Evolutionary conservation across 371 early-diverging fungal genomes (phyloP), one percentile per base, ranked within the genome.

Genomic region (Circinella umbellata): DNA sequence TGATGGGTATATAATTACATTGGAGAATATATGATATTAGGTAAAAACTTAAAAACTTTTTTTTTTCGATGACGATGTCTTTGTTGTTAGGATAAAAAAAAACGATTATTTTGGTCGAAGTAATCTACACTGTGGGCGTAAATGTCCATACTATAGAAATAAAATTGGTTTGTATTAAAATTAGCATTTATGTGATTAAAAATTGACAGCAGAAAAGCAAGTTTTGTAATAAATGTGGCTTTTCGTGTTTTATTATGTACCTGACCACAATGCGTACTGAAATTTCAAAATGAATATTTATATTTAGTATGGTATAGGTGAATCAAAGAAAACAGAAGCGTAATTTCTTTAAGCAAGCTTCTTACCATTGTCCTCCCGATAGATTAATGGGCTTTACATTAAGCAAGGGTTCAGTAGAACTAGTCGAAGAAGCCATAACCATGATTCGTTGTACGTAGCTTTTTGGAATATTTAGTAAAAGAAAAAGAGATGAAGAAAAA

Each of bases 331-430:
- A 27, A 27, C 27, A 2, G 27, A 27, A 27, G 27, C 27, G 27
- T 27, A 27, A 27, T 27, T 27, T 27, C 37, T 8, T 54, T 13
- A 48, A 39, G 6, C 14, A 18, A 47, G 35, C 3, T 37, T 37
- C 62, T 36, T 76, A 76, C 76, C 76, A 76, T 61, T 76, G 76
- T 9, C 76, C 78, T 47, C 78, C 78, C 46, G 73, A 66, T 34
- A 76, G 59, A 47, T 76, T 73, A n/a, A 76, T 61, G 34, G 76
- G 76, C 18, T 73, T 73, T n/a, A 76, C 70, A 13, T 63, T n/a
- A n/a, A 27, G 27, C 27, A 2, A 27, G 27, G 27, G 2, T 27
- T 27, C 27, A 27, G 2, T 27, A 27, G 27, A 27, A 27, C 47
- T 54, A 17, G 54, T 54, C 1, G n/a, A 54, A 18, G 54, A 54